Evolutionary conservation across 139 green algal species (phyloP), one percentile per base, ranked within the genome.

Genomic region (Haematococcus sp.): DNA sequence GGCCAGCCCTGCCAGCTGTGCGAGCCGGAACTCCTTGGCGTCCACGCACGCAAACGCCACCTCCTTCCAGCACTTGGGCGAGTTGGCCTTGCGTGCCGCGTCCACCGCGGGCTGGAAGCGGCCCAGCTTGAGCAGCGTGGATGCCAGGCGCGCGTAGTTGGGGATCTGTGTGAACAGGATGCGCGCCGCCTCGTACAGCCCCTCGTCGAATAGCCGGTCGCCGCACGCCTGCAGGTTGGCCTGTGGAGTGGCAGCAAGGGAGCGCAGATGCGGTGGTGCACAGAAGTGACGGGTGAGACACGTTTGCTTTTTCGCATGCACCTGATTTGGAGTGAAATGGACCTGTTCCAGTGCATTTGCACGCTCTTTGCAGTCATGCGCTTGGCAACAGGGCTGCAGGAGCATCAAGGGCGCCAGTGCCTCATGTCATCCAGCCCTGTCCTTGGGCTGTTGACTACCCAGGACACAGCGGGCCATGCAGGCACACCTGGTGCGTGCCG

Each of bases 71-170:
- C 88, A 96, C 63, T 87, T 86, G 22, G 90, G 80, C 67, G 74
- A 92, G 91, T 98, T 98, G 83, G 95, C 95, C 83, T 99, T 99
- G 81, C 94, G 90, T 3, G 95, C 95, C 4, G 95, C 95, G 65
- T 98, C 95, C 59, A 99, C 95, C 0, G 95, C 96, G 63, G 59
- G 69, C 84, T 97, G 94, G 88, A 94, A 97, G 55, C 89, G 83
- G 68, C 91, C 81, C 63, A 99, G 87, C 30, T 89, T 89, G 43
- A 99, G 91, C 46, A 98, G 88, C 3, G 94, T 97, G 77, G 76
- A 91, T 1, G 95, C 93, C 30, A 99, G 86, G 70, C 93, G 89
- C 55, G 85, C 92, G 82, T 89, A 98, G 90, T 98, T 98, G 84
- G 94, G 95, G 72, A 98, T 95, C 82, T 93, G 85, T 33, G 81